Base-by-base conservation (phyloP, 2,329 filamentous ascomycete genomes). In the Orbilia oligospora region DNA sequence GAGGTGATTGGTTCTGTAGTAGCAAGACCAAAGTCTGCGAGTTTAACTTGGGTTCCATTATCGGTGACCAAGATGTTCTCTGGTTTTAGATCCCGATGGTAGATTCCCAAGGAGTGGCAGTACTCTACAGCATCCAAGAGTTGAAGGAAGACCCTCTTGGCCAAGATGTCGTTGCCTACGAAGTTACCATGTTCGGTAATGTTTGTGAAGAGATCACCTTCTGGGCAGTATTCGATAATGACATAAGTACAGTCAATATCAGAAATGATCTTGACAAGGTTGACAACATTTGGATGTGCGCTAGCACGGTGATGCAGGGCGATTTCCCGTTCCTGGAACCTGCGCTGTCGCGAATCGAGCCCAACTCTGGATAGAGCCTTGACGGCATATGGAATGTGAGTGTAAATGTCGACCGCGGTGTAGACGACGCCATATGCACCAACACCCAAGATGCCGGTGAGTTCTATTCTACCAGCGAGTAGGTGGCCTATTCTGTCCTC, bases 351-450 rank as follows among this genome's bases (percentile, higher is more conserved):
- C 82, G 89, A 88, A 86, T 98, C 94, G 87, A 98, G 87, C 85
- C 95, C 96, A 85, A 91, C 88, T 86, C 97, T 98, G 90, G 93
- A 96, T 84, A 99, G 89, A 79, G 94, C 95, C 88, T 99, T 99
- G 83, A 99, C 95, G 80, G 96, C 96, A 87, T 97, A 99, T 81
- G 90, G 91, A 75, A 90, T 89, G 84, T 92, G 89, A 81, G 91
- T 95, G 84, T 91, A 91, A 12, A 95, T 89, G 86, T 96, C 94
- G 85, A 92, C 87, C 83, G 94, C 94, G 81, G 91, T 90, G 87
- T 98, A 98, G 27, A 99, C 96, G 49, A 97, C 94, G 81, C 96
- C 96, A 85, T 99, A 99, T 73, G 96, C 96, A 82, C 96, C 96
- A 64, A 95, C 93, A 81, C 96, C 96, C 80, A 98, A 89, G 82